Evolutionary conservation across 2,329 filamentous ascomycete genomes (phyloP).

Genomic region (Botrytis tulipae): DNA sequence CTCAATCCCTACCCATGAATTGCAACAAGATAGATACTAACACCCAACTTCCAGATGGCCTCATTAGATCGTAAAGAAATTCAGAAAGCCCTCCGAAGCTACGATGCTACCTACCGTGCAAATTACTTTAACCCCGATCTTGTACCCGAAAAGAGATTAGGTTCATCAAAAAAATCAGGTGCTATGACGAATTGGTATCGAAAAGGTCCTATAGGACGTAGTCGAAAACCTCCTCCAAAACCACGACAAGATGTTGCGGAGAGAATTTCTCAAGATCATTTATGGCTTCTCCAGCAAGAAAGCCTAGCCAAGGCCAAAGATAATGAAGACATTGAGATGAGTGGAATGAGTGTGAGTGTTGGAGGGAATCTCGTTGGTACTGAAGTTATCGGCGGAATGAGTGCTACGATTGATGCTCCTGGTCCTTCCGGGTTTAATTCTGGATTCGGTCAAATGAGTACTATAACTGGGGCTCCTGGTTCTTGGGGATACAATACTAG

Average conservation of each 20-base stretch:
- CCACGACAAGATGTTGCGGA: background rate
- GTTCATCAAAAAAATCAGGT: background rate
- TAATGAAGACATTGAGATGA: background rate
- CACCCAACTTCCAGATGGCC: background rate
- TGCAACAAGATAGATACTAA: background rate
- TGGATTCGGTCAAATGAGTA: background rate
- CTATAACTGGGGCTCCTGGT: rapidly evolving
- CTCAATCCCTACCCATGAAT: background rate
- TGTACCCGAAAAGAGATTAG: background rate
- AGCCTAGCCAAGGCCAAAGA: no score
- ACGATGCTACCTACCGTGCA: background rate
- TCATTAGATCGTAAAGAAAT: background rate
- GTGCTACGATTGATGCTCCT: background rate
- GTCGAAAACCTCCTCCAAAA: background rate
- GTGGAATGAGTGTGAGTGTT: background rate
- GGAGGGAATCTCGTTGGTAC: background rate
- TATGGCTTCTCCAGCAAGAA: background rate
- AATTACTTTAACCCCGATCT: background rate
- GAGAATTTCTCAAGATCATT: background rate
- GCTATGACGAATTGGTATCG: constrained; percentile 12
- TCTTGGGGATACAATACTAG: background rate
- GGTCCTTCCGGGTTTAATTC: background rate
- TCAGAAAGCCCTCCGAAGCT: background rate
- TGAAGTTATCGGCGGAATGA: background rate
- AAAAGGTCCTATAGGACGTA: background rate